Evolutionary conservation across 2,329 filamentous ascomycete species (phyloP), one percentile per base, ranked within the genome.

Genomic region (Hypomyces rosellus): DNA sequence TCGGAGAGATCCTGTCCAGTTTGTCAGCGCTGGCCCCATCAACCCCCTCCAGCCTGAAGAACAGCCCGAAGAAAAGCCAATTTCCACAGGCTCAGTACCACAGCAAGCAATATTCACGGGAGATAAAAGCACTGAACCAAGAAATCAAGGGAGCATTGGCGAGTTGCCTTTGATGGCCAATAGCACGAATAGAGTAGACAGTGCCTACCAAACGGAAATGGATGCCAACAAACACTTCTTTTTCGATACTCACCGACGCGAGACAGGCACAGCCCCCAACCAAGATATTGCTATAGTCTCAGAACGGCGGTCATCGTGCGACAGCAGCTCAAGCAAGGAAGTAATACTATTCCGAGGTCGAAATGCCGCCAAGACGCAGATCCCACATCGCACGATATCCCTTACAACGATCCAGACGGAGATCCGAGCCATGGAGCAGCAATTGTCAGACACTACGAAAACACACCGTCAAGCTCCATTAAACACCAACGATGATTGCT

Each of bases 261-360:
- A 48, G 16, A 16, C 40, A 41, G 13, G 16, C 5, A 41, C 7
- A 45, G 46, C 12, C 22, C 43, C 5, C 52, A 38, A 20, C 12
- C 16, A 11, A n/a, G 45, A 20, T 15, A 42, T 41, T 15, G 22
- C 48, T 0, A 38, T 58, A 8, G 25, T 57, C 13, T 56, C 60
- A 13, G 56, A 60, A 8, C 54, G 55, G 36, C 46, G 55, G 5
- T 53, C 46, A 1, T 63, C 60, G 1, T 54, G 56, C 18, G 59
- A 60, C 9, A 62, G 55, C 34, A 62, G 53, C 43, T 88, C 85
- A 0, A 86, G 84, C 59, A 86, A 67, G 11, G 67, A 96, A 56
- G 72, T 89, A 5, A 82, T 90, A 43, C 60, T 88, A 0, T 89
- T 88, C 62, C 77, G 73, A 51, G 82, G 82, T 37, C 74, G 82